Base-by-base conservation (phyloP, 2,329 filamentous ascomycete genomes). In the Aureobasidium sp. region DNA sequence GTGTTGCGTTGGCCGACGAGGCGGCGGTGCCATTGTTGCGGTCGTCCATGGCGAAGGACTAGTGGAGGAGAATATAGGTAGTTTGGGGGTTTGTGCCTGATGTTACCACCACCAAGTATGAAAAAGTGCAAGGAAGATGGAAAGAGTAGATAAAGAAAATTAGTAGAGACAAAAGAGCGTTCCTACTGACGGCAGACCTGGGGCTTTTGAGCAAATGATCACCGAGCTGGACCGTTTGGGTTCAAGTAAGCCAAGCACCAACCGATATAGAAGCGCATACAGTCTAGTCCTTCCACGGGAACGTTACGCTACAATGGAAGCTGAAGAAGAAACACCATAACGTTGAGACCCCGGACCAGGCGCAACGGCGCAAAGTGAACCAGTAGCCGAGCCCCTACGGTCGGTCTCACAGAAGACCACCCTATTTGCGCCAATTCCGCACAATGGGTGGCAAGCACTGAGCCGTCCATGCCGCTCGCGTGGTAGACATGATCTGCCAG, bases 1-100 rank as follows among this genome's bases (percentile, higher is more conserved):
- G 73, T 26, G 73, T 75, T 51, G 70, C 71, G 51, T 70, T 70
- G 51, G 70, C 71, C 67, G 68, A 70, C 36, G 65, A 68, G 50
- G 68, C 67, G 41, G 66, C 67, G 50, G 70, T 68, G 58, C 68
- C 67, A 62, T 67, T 66, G 64, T 67, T 64, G 52, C 60, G 39
- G 56, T 68, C 66, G 60, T 69, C 68, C 70, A 71, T 71, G 57
- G 57, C 57, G 34, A 42, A 42, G 57, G 44, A 60, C 46, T 51
- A 17, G 32, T 37, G 12, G 13, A 42, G 37, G 37, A 23, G 7
- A 15, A 27, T 26, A 17, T 39, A 48, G 27, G 42, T 39, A 29
- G n/a, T 9, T 42, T 48, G 39, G 41, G 39, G 41, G 46, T 27
- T 39, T 32, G 42, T 47, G 42, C 55, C 55, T 47, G n/a, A 17